Base-by-base conservation (phyloP, 2,329 filamentous ascomycete species). In the Clarireedia paspali region DNA sequence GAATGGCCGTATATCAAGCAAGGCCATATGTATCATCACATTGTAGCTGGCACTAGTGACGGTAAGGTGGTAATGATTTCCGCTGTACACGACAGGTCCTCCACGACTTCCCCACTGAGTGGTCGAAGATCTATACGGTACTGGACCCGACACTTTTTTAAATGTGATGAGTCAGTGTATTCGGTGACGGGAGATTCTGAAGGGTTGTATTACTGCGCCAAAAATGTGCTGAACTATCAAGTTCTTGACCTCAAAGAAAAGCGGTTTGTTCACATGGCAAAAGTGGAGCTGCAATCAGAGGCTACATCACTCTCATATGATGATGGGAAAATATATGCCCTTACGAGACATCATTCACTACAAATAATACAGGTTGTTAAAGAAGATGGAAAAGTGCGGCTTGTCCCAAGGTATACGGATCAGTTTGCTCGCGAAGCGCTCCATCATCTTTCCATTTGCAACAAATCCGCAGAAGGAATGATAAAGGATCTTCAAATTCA, bases 1-100 rank as follows among this genome's bases (percentile, higher is more conserved):
- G 83, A 88, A 59, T 91, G 87, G 87, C 68, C 74, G 5, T 82
- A 80, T 59, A 70, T 73, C 34, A 79, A 80, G 55, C 75, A 80
- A 39, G 75, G 74, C n/a, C 80, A 78, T 55, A 75, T 71, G 0
- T 87, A 85, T 68, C 75, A 79, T 1, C 86, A 83, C 64, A 73
- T 89, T 34, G 74, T 89, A 14, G 76, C 87, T 10, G 76, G 80
- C 4, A 81, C 80, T 0, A 74, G 74, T 34, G 70, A 71, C 9
- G 82, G 83, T 1, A 73, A 76, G 5, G 70, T 88, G 12, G 64
- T 84, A 20, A 74, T 87, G 6, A 74, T 84, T 14, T 78, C 80
- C 1, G 73, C 78, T 6, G 67, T 53, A 66, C 69, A 4, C 23
- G 38, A 34, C 12, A 27, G 34, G n/a, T 7, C 38, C 20, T 24